These are phyloP conservation scores for Rhodocollybia butyracea DNA, from an alignment of 768 basidiomycete species.

Conservation along the genomic window DNA sequence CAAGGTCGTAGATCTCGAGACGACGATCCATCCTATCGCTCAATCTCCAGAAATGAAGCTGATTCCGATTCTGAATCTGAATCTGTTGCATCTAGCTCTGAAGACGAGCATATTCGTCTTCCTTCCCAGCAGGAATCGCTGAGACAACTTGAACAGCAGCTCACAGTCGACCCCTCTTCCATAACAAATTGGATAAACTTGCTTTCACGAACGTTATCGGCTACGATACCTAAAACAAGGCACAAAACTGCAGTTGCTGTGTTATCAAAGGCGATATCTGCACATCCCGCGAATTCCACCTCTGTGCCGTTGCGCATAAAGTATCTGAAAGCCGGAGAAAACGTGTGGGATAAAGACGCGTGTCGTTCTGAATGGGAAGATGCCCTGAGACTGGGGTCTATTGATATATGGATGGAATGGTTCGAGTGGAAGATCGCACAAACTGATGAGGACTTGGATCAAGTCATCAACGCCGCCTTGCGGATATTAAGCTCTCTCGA, in stretches of 20 bases:
- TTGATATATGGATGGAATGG: slow-evolving; percentile 77
- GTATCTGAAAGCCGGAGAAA: slow-evolving; percentile 71
- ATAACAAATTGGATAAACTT: slow-evolving; percentile 61
- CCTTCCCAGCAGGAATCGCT: slow-evolving; percentile 59
- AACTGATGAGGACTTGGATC: slow-evolving; percentile 44
- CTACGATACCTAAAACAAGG: slow-evolving; percentile 66
- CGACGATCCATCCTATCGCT: slow-evolving; percentile 45
- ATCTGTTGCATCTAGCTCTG: slow-evolving; percentile 29
- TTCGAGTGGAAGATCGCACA: slow-evolving; percentile 68
- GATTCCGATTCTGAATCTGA: slow-evolving; percentile 30
- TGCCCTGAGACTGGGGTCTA: slow-evolving; percentile 48
- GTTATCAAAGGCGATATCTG: slow-evolving; percentile 58
- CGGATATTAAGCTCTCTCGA: slow-evolving; percentile 43
- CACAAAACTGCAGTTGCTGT: slow-evolving; percentile 59
- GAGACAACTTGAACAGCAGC: slow-evolving; percentile 52
- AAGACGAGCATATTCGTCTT: slow-evolving; percentile 34
- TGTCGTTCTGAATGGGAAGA: slow-evolving; percentile 66
- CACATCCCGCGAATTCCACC: slow-evolving; percentile 45
- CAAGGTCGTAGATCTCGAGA: slow-evolving; percentile 20
- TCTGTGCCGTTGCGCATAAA: slow-evolving; percentile 54
- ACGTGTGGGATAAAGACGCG: slow-evolving; percentile 60
- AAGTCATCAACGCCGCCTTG: slow-evolving; percentile 48
- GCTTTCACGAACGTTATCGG: slow-evolving; percentile 58
- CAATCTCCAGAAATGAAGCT: slow-evolving; percentile 34
- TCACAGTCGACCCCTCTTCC: slow-evolving; percentile 49